phyloP scores from a whole-genome alignment of 805 yeast species.

The Candida sonorensis region DNA sequence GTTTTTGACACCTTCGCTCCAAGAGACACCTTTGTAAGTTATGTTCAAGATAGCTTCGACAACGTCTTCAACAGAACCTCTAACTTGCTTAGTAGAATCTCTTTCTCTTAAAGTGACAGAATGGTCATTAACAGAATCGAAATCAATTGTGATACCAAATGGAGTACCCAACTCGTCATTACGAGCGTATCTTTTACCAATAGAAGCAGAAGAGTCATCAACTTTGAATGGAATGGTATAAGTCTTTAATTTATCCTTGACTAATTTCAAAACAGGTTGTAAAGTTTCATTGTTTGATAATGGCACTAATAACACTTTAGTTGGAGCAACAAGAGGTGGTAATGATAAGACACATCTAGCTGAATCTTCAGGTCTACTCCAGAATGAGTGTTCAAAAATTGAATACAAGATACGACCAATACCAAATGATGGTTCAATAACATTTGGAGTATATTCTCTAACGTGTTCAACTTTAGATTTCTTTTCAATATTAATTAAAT shows the following conservation, averaged over 20 bases:
- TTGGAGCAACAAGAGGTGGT: conserved; percentile 95
- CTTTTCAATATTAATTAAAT: conserved; percentile 69
- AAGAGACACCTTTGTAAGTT: conserved; percentile 65
- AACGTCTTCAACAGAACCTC: conserved; percentile 76
- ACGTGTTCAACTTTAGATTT: conserved; percentile 80
- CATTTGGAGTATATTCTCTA: conserved; percentile 94
- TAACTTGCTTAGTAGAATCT: conserved; percentile 92
- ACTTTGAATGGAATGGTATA: conserved; percentile 90
- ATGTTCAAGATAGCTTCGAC: conserved; percentile 66
- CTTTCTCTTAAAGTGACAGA: conserved; percentile 95
- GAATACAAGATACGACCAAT: conserved; percentile 95
- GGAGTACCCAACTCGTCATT: conserved; percentile 99
- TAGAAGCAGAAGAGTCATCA: conserved; percentile 95
- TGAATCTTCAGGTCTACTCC: conserved; percentile 87
- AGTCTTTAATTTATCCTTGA: conserved; percentile 64
- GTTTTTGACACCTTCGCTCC: conserved; percentile 80
- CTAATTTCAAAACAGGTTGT: conserved; percentile 63
- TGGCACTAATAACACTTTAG: conserved; percentile 93
- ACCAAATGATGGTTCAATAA: conserved; percentile 99
- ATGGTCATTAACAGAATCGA: conserved; percentile 81
- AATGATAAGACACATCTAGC: conserved; percentile 81
- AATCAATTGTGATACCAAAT: conserved; percentile 95
- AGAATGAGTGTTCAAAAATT: conserved; percentile 88
- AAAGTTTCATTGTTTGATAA: conserved; percentile 78
- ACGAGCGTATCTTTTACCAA: conserved; percentile 97